Evolutionary conservation across 2,329 filamentous ascomycete species (phyloP), one percentile per base, ranked within the genome.

Genomic region (Penicillium sumatraense): DNA sequence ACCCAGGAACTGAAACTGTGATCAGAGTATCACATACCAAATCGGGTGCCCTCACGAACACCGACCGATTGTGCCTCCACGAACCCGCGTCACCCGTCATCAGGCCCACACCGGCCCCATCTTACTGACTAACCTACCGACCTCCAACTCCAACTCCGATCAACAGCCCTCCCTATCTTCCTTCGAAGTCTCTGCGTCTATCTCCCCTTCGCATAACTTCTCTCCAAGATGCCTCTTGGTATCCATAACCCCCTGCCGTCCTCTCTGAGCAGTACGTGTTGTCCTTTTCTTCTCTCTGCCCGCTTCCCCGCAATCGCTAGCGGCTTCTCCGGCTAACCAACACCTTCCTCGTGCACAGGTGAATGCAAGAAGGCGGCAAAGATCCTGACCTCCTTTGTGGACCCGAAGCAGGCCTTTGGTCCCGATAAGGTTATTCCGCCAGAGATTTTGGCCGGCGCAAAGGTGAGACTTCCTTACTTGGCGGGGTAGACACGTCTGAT

Each of bases 351-450:
- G 55, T 64, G 46, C 55, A 65, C 76, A 97, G 93, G 91, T 80
- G 95, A 99, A 80, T 98, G 95, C 80, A 95, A 89, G 76, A 99
- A 99, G 79, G 95, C 92, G 72, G 90, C 90, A 72, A 96, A 96
- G 82, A 98, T 98, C 69, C 85, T 99, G 65, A 86, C 90, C 42
- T 96, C 93, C 11, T 99, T 99, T 74, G 85, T 98, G 72, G 95
- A 98, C 72, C 95, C 95, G 18, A 86, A 88, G 71, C 93, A 98
- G 80, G 80, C 93, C 18, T 96, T 98, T 74, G 92, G 93, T 5
- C 93, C 95, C 53, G 95, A 98, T 76, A 98, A 98, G 77, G 88
- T 99, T 72, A 99, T 99, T 67, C 95, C 95, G 47, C 93, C 93
- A 7, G 85, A 88, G 49, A 84, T 99, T 66, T 87, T 99, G 67